Evolutionary conservation across 2,329 filamentous ascomycete genomes (phyloP).

Genomic region (Penicillium sclerotiorum): DNA sequence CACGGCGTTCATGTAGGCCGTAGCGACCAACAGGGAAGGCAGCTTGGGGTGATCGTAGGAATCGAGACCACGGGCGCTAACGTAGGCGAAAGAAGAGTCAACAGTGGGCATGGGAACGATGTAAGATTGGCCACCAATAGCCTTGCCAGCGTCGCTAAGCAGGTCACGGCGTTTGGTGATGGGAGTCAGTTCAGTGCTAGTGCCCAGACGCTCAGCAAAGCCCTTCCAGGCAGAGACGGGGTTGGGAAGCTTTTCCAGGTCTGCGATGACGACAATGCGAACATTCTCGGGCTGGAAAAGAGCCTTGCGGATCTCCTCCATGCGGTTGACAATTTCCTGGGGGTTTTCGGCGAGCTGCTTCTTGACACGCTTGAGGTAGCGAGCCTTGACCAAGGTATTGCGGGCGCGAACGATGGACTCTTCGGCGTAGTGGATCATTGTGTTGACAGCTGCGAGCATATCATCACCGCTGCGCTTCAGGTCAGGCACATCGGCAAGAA

Average conservation of each 20-base stretch:
- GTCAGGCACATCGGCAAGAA: slow-evolving; percentile 89
- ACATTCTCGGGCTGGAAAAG: slow-evolving; percentile 86
- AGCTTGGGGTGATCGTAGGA: slow-evolving; percentile 76
- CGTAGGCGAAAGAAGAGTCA: slow-evolving; percentile 85
- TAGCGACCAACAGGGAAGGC: slow-evolving; percentile 82
- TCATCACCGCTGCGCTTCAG: slow-evolving; percentile 77
- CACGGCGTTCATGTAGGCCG: slow-evolving; percentile 87
- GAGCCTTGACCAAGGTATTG: slow-evolving; percentile 79
- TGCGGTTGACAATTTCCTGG: slow-evolving; percentile 71
- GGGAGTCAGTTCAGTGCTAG: slow-evolving; percentile 62
- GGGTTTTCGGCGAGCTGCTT: slow-evolving; percentile 78
- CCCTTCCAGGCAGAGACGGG: slow-evolving; percentile 79
- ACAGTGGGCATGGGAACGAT: slow-evolving; percentile 89
- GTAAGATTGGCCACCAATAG: slow-evolving; percentile 73
- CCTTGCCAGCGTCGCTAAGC: slow-evolving; percentile 74
- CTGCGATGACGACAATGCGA: slow-evolving; percentile 79
- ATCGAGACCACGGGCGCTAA: slow-evolving; percentile 72
- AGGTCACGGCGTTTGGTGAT: slow-evolving; percentile 70
- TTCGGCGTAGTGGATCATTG: slow-evolving; percentile 77
- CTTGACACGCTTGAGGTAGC: slow-evolving; percentile 84
- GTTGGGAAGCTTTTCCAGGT: slow-evolving; percentile 71
- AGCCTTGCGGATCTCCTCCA: slow-evolving; percentile 72
- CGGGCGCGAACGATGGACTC: slow-evolving; percentile 76
- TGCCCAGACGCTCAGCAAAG: slow-evolving; percentile 58
- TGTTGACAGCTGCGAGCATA: slow-evolving; percentile 65